Evolutionary conservation across 2,329 filamentous ascomycete species (phyloP).

Genomic region (Ascochyta viciae-villosae): DNA sequence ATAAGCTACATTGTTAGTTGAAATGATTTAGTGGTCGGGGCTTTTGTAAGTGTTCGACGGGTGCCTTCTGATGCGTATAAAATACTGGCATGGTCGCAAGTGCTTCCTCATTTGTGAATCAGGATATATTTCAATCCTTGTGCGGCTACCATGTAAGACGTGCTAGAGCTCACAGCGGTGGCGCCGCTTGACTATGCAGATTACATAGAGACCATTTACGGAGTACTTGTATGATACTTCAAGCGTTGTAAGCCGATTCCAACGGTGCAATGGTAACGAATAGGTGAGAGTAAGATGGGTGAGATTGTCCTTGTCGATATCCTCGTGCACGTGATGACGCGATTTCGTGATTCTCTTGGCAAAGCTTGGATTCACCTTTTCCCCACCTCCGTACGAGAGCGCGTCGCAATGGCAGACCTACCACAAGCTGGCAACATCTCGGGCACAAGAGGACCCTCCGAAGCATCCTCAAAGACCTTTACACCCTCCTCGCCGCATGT

Average conservation of each 20-base stretch:
- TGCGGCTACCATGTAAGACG: too few species aligned
- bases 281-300: too few species aligned
- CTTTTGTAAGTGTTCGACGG: constrained; percentile 33
- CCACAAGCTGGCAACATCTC: neutral
- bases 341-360: constrained; percentile 5
- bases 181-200: too few species aligned
- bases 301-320: too few species aligned
- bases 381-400: neutral
- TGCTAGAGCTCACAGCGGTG: too few species aligned
- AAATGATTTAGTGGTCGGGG: constrained; percentile 36
- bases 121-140: too few species aligned
- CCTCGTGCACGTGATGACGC: constrained; percentile 5
- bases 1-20: neutral
- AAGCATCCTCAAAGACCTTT: neutral
- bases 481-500: neutral
- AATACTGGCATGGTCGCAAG: constrained; percentile 19
- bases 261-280: too few species aligned
- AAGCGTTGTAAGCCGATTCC: fast-evolving
- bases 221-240: too few species aligned
- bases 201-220: too few species aligned
- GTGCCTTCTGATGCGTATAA: constrained; percentile 30
- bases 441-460: too few species aligned
- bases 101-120: too few species aligned
- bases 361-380: neutral
- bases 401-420: neutral